Evolutionary conservation across 208 protist species (phyloP), one percentile per base, ranked within the genome.

Genomic region (Strigomonas galati): DNA sequence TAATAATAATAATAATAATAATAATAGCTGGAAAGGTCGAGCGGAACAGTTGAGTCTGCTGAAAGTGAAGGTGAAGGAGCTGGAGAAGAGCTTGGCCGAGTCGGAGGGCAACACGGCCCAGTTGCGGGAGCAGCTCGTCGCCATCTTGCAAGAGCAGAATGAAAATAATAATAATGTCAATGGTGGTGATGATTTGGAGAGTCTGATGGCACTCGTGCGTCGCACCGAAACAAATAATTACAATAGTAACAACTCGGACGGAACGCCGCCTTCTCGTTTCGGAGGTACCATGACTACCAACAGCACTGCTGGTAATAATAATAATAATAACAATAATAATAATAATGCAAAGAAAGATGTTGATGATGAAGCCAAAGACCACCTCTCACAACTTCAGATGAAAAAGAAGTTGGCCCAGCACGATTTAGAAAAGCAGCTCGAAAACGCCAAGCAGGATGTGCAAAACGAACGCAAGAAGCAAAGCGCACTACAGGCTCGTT

Each of bases 311-410:
- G 26, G 32, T 60, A 40, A 60, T 40, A 30, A 60, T 37, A n/a
- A 60, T 60, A 40, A 37, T 43, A 60, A 37, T 60, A 60, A 37
- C 32, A 35, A 60, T 60, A 60, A 60, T 60, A 60, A 60, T 60
- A 35, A 32, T 60, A 60, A 49, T 49, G 19, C 43, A 49, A 49
- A 49, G 19, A 49, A 14, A 7, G 54, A 59, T 35, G 21, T 35
- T 17, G 54, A 59, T 5, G 54, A 59, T 12, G 54, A 4, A 24
- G 30, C 54, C 21, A 59, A 59, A 31, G 17, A 59, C 17, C 17
- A 59, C 30, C 21, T 59, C 5, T 35, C 21, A 31, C 21, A 59
- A 7, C 17, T 59, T 4, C 17, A 21, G 4, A 7, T 12, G 7
- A 28, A 59, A 31, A 21, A 59, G 26, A 59, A 59, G 30, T 7